phyloP scores from a whole-genome alignment of 2,329 filamentous ascomycete species.

The Diplodia mutila region DNA sequence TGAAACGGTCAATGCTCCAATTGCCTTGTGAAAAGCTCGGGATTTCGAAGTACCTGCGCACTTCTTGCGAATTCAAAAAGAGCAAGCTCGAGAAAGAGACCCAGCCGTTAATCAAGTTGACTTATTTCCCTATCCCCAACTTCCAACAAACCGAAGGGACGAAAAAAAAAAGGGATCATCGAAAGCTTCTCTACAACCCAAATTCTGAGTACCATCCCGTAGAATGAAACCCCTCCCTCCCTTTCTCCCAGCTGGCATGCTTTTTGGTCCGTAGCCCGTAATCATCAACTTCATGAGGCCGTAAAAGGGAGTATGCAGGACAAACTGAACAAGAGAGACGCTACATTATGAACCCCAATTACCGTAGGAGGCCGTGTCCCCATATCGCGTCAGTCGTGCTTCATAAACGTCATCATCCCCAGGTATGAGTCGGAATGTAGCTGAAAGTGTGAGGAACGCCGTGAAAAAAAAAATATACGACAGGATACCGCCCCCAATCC shows the following conservation, averaged over 20 bases:
- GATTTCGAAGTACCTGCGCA: not conserved
- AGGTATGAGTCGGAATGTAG: not conserved
- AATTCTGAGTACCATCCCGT: not conserved
- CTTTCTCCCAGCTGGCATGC: not conserved
- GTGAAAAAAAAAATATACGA: not conserved
- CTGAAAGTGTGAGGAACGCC: not conserved
- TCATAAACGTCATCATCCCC: not conserved
- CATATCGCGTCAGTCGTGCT: not conserved
- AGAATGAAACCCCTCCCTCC: not conserved
- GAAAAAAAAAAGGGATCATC: not conserved
- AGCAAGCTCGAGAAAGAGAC: not conserved
- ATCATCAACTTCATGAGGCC: constrained; percentile 1
- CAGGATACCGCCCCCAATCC: not conserved
- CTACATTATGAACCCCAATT: constrained; percentile 7
- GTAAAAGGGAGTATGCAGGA: not conserved
- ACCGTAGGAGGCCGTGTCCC: not conserved
- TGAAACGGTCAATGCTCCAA: not conserved
- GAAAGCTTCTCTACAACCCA: not conserved
- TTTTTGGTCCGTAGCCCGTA: not conserved
- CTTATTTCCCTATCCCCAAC: not conserved
- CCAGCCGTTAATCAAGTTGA: not conserved
- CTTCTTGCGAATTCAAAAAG: not conserved
- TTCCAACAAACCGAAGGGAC: not conserved
- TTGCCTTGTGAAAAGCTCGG: not conserved
- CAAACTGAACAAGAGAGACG: not conserved